Evolutionary conservation across 306 rosid species (phyloP).

Genomic region (Fagus sylvatica): DNA sequence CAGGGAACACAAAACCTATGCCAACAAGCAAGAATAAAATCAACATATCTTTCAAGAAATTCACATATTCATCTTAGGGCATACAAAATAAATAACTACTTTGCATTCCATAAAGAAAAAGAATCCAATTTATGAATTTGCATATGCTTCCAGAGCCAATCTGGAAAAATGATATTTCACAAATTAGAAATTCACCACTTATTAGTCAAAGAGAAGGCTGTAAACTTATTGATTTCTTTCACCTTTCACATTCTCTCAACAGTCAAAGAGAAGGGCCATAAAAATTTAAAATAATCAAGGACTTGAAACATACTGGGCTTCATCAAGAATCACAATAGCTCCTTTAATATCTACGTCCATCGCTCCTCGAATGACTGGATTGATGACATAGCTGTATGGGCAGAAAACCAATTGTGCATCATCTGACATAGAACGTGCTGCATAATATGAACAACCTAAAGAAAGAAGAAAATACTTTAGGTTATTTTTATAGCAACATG

Average conservation of each 20-base stretch:
- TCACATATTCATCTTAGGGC: background rate
- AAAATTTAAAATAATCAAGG: background rate
- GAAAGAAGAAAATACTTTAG: slow-evolving; percentile 2
- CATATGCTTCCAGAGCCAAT: background rate
- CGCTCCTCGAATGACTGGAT: slow-evolving; percentile 90
- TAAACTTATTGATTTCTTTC: background rate
- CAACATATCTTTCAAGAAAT: background rate
- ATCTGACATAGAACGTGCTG: slow-evolving; percentile 83
- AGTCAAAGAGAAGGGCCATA: background rate
- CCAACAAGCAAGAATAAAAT: background rate
- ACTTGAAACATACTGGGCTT: slow-evolving; percentile 79
- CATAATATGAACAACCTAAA: slow-evolving; percentile 93
- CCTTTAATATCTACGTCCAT: slow-evolving; percentile 92
- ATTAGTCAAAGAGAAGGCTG: background rate
- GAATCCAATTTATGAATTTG: background rate
- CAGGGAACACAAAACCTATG: background rate
- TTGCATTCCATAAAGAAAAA: background rate
- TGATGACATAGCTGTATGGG: slow-evolving; percentile 84
- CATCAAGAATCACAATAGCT: slow-evolving; percentile 77
- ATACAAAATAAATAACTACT: background rate
- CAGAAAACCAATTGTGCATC: slow-evolving; percentile 90
- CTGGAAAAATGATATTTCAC: background rate
- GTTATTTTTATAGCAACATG: background rate
- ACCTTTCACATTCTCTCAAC: background rate
- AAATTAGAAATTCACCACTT: background rate